A percentile compares a stretch with the other conserved stretches of the same genome.
phyloP scores from a whole-genome alignment of 2,329 filamentous ascomycete species.

The Diaporthe humulicola region DNA sequence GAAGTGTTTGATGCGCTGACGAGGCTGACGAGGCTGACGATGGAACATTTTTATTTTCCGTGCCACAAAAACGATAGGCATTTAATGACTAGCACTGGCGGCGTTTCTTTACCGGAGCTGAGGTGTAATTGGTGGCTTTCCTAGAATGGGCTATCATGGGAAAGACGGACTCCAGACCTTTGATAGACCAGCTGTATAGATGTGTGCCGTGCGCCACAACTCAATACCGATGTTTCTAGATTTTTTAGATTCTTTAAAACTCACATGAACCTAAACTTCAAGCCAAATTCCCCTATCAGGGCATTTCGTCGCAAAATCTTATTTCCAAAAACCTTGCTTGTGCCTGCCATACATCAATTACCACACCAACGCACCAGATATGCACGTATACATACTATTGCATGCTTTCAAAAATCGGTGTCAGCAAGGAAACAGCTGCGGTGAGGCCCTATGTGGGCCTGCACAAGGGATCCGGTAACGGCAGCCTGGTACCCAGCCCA shows the following conservation, averaged over 20 bases:
- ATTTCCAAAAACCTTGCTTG: background rate
- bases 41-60: background rate
- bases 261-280: background rate
- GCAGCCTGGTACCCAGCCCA: background rate
- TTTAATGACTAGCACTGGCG: constrained; percentile 14
- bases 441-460: background rate
- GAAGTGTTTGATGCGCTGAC: background rate
- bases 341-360: background rate
- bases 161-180: constrained; percentile 1
- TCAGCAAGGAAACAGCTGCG: background rate
- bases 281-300: background rate
- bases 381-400: background rate
- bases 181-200: constrained; percentile 15
- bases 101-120: constrained; percentile 4
- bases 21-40: background rate
- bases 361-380: background rate
- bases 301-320: background rate
- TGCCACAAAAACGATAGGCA: constrained; percentile 3
- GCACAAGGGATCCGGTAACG: background rate
- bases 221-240: background rate
- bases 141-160: constrained; percentile 1
- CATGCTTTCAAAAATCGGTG: background rate
- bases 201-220: background rate
- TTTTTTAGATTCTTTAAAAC: background rate
- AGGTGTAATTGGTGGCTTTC: constrained; percentile 11